These are phyloP conservation scores for Alternaria ethzedia DNA, from an alignment of 2,329 filamentous ascomycete genomes.

Conservation along the genomic window DNA sequence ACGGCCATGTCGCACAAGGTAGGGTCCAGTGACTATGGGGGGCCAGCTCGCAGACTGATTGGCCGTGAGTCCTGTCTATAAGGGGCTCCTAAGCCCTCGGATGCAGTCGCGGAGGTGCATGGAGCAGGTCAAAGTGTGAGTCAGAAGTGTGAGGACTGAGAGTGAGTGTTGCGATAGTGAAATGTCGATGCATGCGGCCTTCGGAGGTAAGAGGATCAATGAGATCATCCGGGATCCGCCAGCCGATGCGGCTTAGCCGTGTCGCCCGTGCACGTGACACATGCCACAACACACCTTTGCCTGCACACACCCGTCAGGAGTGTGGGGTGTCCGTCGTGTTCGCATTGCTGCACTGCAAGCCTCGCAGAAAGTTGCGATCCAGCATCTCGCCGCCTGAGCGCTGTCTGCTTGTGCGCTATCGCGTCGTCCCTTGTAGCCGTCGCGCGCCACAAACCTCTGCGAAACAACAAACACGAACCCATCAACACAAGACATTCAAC, in stretches of 20 bases:
- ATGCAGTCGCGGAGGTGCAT: conserved; percentile 7
- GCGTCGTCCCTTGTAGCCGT: background rate
- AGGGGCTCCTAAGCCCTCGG: conserved; percentile 5
- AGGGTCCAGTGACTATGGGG: background rate
- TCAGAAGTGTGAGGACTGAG: background rate
- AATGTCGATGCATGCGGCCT: conserved; percentile 9
- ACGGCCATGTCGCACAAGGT: conserved; percentile 29
- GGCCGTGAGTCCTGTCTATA: background rate
- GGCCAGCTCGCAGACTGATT: background rate
- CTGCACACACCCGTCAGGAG: background rate
- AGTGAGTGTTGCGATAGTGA: conserved; percentile 3
- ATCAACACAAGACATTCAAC: background rate
- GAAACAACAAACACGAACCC: conserved; percentile 5
- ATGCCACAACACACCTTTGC: background rate
- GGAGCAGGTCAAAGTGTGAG: background rate
- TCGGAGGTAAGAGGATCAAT: conserved; percentile 9
- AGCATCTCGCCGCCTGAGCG: background rate
- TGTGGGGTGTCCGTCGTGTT: background rate
- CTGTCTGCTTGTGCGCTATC: background rate
- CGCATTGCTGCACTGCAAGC: background rate
- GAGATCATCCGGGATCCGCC: conserved; percentile 6
- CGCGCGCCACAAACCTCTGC: conserved; percentile 3
- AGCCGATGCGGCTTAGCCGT: conserved; percentile 2
- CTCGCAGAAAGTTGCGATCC: background rate
- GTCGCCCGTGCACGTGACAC: conserved; percentile 10